phyloP scores from a whole-genome alignment of 257 asterid genomes.

The Solanum lycopersicoides region DNA sequence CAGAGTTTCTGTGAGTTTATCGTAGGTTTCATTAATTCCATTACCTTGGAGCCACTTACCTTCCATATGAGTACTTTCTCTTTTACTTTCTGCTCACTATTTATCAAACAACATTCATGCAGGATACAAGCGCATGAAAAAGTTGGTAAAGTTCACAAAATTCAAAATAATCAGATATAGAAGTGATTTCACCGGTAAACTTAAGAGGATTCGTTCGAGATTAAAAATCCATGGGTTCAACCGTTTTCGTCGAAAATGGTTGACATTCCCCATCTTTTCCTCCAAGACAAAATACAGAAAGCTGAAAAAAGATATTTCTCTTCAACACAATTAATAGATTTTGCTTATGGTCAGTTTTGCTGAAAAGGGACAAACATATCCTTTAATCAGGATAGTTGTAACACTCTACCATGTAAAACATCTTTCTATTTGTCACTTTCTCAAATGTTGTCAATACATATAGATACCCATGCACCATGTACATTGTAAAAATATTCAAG shows the following conservation, averaged over 20 bases:
- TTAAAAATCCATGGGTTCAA: slow-evolving; percentile 55
- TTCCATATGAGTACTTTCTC: background rate
- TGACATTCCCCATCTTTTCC: slow-evolving; percentile 43
- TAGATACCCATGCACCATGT: background rate
- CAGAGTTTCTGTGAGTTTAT: background rate
- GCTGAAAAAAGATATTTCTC: slow-evolving; percentile 17
- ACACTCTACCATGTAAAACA: background rate
- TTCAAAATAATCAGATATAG: slow-evolving; percentile 31
- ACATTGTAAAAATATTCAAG: background rate
- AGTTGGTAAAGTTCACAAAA: slow-evolving; percentile 50
- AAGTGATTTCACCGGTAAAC: slow-evolving; percentile 28
- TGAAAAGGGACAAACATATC: background rate
- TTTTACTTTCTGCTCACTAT: background rate
- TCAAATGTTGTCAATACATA: background rate
- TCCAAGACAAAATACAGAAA: slow-evolving; percentile 43
- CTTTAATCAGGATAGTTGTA: background rate
- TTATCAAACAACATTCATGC: slow-evolving; percentile 6
- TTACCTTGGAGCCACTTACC: background rate
- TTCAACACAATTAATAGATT: background rate
- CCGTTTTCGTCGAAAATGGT: slow-evolving; percentile 46
- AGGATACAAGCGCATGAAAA: slow-evolving; percentile 37
- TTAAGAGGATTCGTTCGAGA: slow-evolving; percentile 56
- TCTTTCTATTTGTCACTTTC: background rate
- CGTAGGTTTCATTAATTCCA: background rate
- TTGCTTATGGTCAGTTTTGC: background rate